These are phyloP conservation scores for Centrapalus pauciflorus DNA, from an alignment of 129 eudicot genomes.

Conservation along the genomic window DNA sequence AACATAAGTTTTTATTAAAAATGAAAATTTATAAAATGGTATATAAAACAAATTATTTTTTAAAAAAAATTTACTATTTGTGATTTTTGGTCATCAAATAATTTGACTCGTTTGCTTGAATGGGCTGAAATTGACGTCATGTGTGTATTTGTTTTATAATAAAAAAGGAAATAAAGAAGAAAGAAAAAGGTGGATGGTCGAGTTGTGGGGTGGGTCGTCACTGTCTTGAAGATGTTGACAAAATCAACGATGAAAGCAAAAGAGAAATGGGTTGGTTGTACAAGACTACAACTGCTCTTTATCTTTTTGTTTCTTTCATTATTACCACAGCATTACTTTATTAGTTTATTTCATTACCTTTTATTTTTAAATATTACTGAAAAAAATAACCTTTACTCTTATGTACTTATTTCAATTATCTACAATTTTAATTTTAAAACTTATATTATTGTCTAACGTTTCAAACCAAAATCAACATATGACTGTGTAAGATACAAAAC, in stretches of 20 bases:
- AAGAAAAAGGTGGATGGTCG: conserved; percentile 26
- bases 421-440: too few species aligned
- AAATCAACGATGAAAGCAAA: conserved; percentile 19
- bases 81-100: too few species aligned
- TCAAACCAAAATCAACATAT: too few species aligned
- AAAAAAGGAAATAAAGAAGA: not conserved
- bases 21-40: too few species aligned
- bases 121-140: too few species aligned
- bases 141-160: too few species aligned
- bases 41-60: too few species aligned
- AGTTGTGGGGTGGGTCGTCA: conserved; percentile 30
- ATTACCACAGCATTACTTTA: conserved; percentile 13
- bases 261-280: conserved; percentile 25
- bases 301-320: conserved; percentile 18
- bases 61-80: too few species aligned
- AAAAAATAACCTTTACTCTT: not conserved
- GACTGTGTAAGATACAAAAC: too few species aligned
- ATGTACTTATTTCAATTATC: not conserved
- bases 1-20: too few species aligned
- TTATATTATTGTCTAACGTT: too few species aligned
- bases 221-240: conserved; percentile 26
- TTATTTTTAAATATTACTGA: not conserved
- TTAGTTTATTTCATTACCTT: not conserved
- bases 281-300: conserved; percentile 20
- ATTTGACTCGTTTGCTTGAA: too few species aligned